A percentile compares a stretch with the other conserved stretches of the same genome.
Conservation (phyloP, 345 rosid species). For the Camelina neglecta region DNA sequence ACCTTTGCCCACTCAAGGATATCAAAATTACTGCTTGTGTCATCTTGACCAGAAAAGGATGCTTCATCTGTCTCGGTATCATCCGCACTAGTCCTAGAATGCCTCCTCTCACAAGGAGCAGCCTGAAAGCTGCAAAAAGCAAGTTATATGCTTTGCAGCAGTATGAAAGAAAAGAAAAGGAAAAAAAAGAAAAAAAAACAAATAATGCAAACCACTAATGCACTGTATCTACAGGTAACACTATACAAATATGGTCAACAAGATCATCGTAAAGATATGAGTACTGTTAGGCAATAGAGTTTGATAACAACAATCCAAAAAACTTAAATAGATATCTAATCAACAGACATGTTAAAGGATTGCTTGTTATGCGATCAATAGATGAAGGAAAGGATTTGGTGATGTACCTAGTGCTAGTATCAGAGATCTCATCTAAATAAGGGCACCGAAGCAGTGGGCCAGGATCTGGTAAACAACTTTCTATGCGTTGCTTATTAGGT, state of each 20-base stretch:
- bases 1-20: slow-evolving; percentile 98
- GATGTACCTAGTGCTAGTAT: slow-evolving; percentile 73
- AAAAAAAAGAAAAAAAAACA: too few species aligned
- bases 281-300: background rate
- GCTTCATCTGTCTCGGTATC: slow-evolving; percentile 84
- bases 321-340: background rate
- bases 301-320: background rate
- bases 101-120: slow-evolving; percentile 73
- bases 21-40: slow-evolving; percentile 62
- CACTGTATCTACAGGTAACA: background rate
- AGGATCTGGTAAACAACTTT: slow-evolving; percentile 62
- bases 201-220: background rate
- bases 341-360: background rate
- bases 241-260: slow-evolving; percentile 2
- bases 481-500: slow-evolving; percentile 54
- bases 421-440: slow-evolving; percentile 81
- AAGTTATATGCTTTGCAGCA: slow-evolving; percentile 17
- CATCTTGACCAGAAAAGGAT: slow-evolving; percentile 88
- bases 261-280: background rate
- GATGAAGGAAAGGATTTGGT: slow-evolving; percentile 2
- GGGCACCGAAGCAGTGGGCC: slow-evolving; percentile 63
- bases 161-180: background rate
- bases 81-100: slow-evolving; percentile 64
- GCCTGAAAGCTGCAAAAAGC: slow-evolving; percentile 69
- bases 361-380: slow-evolving; percentile 15